Conservation (phyloP, 352 stramenopile species). For the Stephanocyclus meneghinianus region DNA sequence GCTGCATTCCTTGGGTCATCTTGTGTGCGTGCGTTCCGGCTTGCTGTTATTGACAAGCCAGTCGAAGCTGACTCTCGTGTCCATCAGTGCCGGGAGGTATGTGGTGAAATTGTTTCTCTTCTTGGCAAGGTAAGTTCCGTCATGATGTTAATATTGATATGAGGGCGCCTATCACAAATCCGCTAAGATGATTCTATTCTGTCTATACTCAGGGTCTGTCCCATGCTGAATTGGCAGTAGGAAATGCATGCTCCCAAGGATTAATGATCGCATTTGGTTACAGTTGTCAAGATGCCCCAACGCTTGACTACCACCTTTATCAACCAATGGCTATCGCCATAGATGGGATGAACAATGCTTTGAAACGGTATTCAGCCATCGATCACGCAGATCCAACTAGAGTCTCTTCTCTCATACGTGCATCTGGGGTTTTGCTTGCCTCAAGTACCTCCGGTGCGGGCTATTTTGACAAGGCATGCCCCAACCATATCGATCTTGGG, state of each 20-base stretch:
- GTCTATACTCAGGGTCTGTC: slow-evolving; percentile 27
- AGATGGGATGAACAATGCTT: slow-evolving; percentile 35
- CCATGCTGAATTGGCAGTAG: slow-evolving; percentile 64
- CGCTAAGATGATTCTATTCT: neutral
- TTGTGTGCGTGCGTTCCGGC: slow-evolving; percentile 18
- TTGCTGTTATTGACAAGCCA: slow-evolving; percentile 11
- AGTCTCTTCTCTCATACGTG: slow-evolving; percentile 49
- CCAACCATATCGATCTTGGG: slow-evolving; percentile 37
- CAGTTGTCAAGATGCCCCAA: slow-evolving; percentile 57
- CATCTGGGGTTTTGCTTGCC: slow-evolving; percentile 57
- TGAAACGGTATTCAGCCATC: slow-evolving; percentile 65
- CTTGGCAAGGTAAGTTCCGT: slow-evolving; percentile 44
- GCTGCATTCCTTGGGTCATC: slow-evolving; percentile 61
- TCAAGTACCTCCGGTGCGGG: slow-evolving; percentile 50
- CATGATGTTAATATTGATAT: neutral
- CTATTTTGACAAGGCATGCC: slow-evolving; percentile 4
- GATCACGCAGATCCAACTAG: slow-evolving; percentile 63
- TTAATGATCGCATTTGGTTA: slow-evolving; percentile 71
- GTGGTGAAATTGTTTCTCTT: slow-evolving; percentile 40
- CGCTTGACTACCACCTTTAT: slow-evolving; percentile 51
- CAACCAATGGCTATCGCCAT: slow-evolving; percentile 46
- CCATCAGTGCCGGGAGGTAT: slow-evolving; percentile 44
- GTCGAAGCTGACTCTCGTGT: slow-evolving; percentile 11
- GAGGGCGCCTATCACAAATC: neutral
- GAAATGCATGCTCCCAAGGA: slow-evolving; percentile 63